Evolutionary conservation across 2,329 filamentous ascomycete species (phyloP), one percentile per base, ranked within the genome.

Genomic region (Thyridium curvatum): DNA sequence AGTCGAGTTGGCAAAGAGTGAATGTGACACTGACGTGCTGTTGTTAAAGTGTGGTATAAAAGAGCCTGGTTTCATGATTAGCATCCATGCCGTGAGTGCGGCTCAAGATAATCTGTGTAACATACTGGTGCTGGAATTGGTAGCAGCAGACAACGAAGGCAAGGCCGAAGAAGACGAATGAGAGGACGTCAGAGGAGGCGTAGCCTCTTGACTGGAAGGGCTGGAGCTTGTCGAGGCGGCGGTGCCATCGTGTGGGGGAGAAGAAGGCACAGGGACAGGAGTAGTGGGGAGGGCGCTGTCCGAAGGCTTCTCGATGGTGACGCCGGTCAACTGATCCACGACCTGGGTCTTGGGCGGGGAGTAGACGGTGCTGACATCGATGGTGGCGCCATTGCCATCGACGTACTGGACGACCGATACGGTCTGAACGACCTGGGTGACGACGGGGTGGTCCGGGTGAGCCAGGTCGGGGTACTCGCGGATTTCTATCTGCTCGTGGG

Each of bases 351-450:
- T 53, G 34, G 60, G 46, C 31, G 60, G 58, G 9, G 45, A 36
- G 46, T 52, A 56, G 39, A 66, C 47, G 26, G 73, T 77, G 41
- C 65, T 56, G 16, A 68, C 52, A 37, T 62, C 55, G 34, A 74
- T 51, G 35, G 67, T 60, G 18, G 60, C 62, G 44, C 74, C 74
- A 33, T 55, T 52, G 34, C 58, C 57, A 55, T 77, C 71, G 45
- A 77, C 65, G 44, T 72, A 51, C 47, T 77, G 67, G 40, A 78
- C 55, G 52, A 78, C 61, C 18, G 72, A 74, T 46, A 79, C 58
- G 48, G 74, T 78, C 54, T 75, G 65, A 38, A 76, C 61, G 50
- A 79, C 60, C 43, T 61, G 57, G 12, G 64, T 69, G 49, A 72
- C 57, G 49, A 62, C 57, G 36, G 52, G 42, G 16, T 59, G 21